phyloP scores from a whole-genome alignment of 73 alveolate species.

The Breviolum minutum region DNA sequence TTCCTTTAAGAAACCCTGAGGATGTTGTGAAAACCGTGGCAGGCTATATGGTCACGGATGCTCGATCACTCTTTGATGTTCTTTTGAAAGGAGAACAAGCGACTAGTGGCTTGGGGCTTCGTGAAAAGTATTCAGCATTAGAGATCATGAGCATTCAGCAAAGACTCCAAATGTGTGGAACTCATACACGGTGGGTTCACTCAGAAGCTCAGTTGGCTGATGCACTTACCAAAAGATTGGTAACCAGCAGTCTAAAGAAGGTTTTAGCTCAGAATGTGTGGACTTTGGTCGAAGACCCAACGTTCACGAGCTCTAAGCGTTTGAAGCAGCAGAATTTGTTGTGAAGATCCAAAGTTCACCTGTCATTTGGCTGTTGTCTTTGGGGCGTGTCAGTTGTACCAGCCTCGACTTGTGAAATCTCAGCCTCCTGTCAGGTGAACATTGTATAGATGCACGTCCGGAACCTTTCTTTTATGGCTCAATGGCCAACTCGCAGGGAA shows the following conservation, averaged over 20 bases:
- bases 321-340: neutral
- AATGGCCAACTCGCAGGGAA: neutral
- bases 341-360: neutral
- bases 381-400: slow-evolving; percentile 5
- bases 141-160: neutral
- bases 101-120: slow-evolving; percentile 7
- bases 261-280: neutral
- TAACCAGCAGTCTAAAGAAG: neutral
- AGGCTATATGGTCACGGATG: slow-evolving; percentile 6
- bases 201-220: slow-evolving; percentile 36
- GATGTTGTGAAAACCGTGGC: neutral
- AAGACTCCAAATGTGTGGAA: neutral
- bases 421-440: neutral
- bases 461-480: neutral
- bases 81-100: neutral
- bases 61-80: neutral
- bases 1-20: neutral
- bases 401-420: neutral
- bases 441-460: neutral
- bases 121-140: slow-evolving; percentile 26
- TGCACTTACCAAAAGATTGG: neutral
- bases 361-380: neutral
- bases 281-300: slow-evolving; percentile 18
- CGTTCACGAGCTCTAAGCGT: slow-evolving; percentile 19
- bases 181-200: slow-evolving; percentile 10